A percentile compares a stretch with the other conserved stretches of the same genome.
phyloP scores from a whole-genome alignment of 2,329 filamentous ascomycete genomes.

The Pseudopithomyces maydicus region DNA sequence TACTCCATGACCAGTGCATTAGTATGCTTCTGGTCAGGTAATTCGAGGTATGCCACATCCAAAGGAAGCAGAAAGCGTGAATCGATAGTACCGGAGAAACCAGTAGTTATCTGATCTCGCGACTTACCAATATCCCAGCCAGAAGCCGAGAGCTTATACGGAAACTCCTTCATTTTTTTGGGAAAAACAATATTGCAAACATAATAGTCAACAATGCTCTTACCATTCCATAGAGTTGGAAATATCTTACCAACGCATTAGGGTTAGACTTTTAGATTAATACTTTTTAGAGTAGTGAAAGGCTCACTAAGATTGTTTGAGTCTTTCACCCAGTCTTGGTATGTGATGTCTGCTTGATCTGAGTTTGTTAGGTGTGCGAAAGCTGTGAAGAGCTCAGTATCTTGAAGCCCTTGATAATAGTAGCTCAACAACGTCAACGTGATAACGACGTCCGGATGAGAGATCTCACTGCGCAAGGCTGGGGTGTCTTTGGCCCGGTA shows the following conservation, averaged over 20 bases:
- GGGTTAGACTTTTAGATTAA: slow-evolving; percentile 51
- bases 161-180: slow-evolving; percentile 66
- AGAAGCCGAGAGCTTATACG: slow-evolving; percentile 65
- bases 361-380: slow-evolving; percentile 56
- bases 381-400: slow-evolving; percentile 55
- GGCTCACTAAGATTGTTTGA: slow-evolving; percentile 29
- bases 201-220: slow-evolving; percentile 66
- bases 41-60: slow-evolving; percentile 60
- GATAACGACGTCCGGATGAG: slow-evolving; percentile 70
- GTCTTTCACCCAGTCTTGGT: slow-evolving; percentile 52
- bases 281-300: slow-evolving; percentile 46
- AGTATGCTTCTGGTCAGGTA: slow-evolving; percentile 63
- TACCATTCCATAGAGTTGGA: slow-evolving; percentile 57
- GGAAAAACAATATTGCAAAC: slow-evolving; percentile 64
- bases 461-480: slow-evolving; percentile 66
- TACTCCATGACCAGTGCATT: slow-evolving; percentile 69
- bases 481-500: slow-evolving; percentile 70
- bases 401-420: slow-evolving; percentile 65
- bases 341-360: slow-evolving; percentile 60
- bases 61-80: slow-evolving; percentile 62
- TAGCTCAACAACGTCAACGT: slow-evolving; percentile 68
- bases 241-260: slow-evolving; percentile 59
- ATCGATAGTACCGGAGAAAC: slow-evolving; percentile 75
- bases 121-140: slow-evolving; percentile 67
- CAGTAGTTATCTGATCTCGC: slow-evolving; percentile 60